Base-by-base conservation (phyloP, 228 moss, liverwort and hornwort genomes). In the Sphagnum magellanicum region DNA sequence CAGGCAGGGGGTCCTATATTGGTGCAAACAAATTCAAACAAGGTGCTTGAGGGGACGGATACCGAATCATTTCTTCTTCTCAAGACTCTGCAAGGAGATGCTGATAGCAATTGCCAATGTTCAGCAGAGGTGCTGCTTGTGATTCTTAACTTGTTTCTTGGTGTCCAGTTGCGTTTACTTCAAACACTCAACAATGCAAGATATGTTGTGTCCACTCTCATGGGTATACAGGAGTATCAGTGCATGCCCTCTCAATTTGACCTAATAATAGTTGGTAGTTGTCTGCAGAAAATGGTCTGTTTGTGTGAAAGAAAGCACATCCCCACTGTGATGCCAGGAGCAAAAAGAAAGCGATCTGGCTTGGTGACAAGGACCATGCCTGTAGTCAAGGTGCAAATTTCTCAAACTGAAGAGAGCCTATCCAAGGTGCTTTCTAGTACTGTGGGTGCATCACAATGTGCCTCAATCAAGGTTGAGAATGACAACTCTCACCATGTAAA, bases 271-370 rank as follows among this genome's bases (percentile, higher is more conserved):
- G 8, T 55, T 55, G 55, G 12, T 8, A 12, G 55, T 55, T 55
- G 12, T 55, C 55, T 8, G 8, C 12, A 55, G 55, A 55, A 8
- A 55, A 55, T 55, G 12, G 4, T 55, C 8, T 55, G 55, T 55
- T 55, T 55, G 11, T 48, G 47, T 64, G 64, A 47, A 48, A 11
- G 14, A 49, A 49, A 49, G 14, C 4, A 9, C 11, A 10, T 10
- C 47, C 48, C 7, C 64, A 46, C 48, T 13, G 13, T 64, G 8
- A 64, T 49, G 5, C 10, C 49, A 4, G 64, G 47, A 49, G 48
- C 64, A 64, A 71, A 71, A 17, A 71, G 70, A 50, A 63, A 63
- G 61, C 14, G 70, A 16, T 71, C 70, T 10, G 61, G 61, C 60
- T 61, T 71, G 5, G 63, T 9, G 49, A 50, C 51, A 49, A 71